Evolutionary conservation across 495 filamentous ascomycete genomes (phyloP).

Genomic region (Penicillium silybi): DNA sequence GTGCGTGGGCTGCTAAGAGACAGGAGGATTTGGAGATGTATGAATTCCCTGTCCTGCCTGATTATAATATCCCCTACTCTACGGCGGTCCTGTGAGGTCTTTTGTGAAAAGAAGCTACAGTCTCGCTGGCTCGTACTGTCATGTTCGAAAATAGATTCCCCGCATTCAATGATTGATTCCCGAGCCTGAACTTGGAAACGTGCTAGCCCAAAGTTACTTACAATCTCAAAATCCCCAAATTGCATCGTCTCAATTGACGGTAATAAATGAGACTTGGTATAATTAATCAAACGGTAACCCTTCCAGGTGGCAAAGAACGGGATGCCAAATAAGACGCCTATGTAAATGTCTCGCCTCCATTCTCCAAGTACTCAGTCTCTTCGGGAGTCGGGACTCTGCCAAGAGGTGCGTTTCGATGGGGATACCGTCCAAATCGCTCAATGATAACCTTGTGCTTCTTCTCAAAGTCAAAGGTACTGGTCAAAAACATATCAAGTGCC

Average conservation of each 20-base stretch:
- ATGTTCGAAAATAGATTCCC: no score
- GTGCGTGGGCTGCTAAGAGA: not conserved
- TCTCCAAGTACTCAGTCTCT: slow-evolving; percentile 21
- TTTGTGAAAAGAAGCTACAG: not conserved
- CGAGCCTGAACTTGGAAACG: no score
- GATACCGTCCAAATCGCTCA: slow-evolving; percentile 27
- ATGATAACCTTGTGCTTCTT: slow-evolving; percentile 26
- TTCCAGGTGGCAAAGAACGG: no score
- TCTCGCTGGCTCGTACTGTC: not conserved
- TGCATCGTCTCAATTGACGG: no score
- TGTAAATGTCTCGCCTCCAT: slow-evolving; percentile 25
- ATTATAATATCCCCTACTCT: not conserved
- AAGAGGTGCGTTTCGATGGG: slow-evolving; percentile 22
- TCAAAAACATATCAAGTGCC: slow-evolving; percentile 9
- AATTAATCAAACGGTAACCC: no score
- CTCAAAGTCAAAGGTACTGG: slow-evolving; percentile 16
- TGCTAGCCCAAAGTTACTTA: no score
- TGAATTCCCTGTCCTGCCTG: not conserved
- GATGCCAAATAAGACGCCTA: no score
- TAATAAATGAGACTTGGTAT: no score
- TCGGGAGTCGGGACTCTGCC: slow-evolving; percentile 19
- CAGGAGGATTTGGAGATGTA: not conserved
- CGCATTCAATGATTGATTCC: no score
- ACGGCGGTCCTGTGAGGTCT: not conserved
- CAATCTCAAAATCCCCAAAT: no score